These are phyloP conservation scores for Clathrospora elynae DNA, from an alignment of 2,329 filamentous ascomycete genomes.

Conservation along the genomic window DNA sequence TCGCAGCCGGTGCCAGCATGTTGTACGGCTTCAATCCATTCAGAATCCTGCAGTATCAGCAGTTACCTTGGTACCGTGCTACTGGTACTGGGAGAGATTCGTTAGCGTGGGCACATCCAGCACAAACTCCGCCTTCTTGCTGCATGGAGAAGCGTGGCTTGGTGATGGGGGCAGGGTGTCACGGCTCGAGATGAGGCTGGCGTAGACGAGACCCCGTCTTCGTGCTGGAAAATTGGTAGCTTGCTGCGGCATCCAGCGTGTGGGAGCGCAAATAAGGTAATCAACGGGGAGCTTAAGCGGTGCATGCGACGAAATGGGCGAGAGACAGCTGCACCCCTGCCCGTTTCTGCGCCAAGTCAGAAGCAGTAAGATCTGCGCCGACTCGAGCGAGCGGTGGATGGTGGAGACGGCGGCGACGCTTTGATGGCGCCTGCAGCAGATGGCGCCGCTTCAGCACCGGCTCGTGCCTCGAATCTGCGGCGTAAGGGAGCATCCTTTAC, in stretches of 20 bases:
- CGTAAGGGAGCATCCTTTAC: slow-evolving; percentile 35
- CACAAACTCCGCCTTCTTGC: slow-evolving; percentile 12
- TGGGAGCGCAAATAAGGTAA: slow-evolving; percentile 35
- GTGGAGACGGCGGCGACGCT: slow-evolving; percentile 35
- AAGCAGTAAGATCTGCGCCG: slow-evolving; percentile 41
- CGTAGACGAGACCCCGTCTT: slow-evolving; percentile 20
- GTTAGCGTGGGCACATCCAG: slow-evolving; percentile 15
- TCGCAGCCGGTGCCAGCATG: slow-evolving; percentile 16
- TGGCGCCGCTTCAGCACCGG: slow-evolving; percentile 40
- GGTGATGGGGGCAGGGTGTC: slow-evolving; percentile 12
- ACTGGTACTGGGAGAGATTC: slow-evolving; percentile 35
- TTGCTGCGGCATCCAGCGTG: slow-evolving; percentile 34
- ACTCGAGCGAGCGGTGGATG: slow-evolving; percentile 28
- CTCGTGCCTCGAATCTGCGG: slow-evolving; percentile 45
- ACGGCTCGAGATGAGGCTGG: slow-evolving; percentile 21
- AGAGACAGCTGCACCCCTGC: slow-evolving; percentile 36
- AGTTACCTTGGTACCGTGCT: slow-evolving; percentile 36
- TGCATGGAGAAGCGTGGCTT: slow-evolving; percentile 15
- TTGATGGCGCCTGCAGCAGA: slow-evolving; percentile 36
- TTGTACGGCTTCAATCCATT: slow-evolving; percentile 24
- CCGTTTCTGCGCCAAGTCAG: slow-evolving; percentile 41
- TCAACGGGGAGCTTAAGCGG: slow-evolving; percentile 17
- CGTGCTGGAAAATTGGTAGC: slow-evolving; percentile 40
- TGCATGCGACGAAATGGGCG: slow-evolving; percentile 30
- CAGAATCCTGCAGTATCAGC: slow-evolving; percentile 26